Evolutionary conservation across 2,329 filamentous ascomycete genomes (phyloP).

Genomic region (Talaromyces pinophilus): DNA sequence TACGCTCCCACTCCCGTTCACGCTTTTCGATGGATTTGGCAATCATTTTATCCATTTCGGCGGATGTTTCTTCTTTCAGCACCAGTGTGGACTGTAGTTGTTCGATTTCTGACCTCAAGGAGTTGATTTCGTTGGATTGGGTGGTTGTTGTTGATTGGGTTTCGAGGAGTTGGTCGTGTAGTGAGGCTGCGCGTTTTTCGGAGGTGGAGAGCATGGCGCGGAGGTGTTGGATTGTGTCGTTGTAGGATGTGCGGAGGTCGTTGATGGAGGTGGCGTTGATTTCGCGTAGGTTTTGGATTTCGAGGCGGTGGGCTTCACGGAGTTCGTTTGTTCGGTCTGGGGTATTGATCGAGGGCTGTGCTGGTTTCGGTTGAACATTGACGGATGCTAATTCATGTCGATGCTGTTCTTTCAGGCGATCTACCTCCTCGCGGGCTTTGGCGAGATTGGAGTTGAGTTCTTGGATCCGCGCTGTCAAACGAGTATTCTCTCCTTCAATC

Average conservation of each 20-base stretch:
- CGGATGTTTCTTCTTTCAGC: conserved; percentile 44
- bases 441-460: conserved; percentile 37
- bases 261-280: conserved; percentile 41
- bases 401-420: conserved; percentile 35
- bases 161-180: conserved; percentile 36
- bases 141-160: conserved; percentile 29
- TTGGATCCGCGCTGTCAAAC: conserved; percentile 37
- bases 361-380: conserved; percentile 20
- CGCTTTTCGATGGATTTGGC: conserved; percentile 44
- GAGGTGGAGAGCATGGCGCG: conserved; percentile 37
- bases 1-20: conserved; percentile 47
- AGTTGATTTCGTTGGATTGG: conserved; percentile 32
- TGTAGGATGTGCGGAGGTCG: conserved; percentile 40
- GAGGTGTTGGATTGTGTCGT: conserved; percentile 40
- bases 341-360: background rate
- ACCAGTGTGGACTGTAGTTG: conserved; percentile 39
- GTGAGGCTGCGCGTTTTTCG: conserved; percentile 38
- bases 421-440: conserved; percentile 36
- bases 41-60: conserved; percentile 43
- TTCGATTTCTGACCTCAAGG: conserved; percentile 37
- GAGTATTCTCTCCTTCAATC: conserved; percentile 43
- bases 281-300: conserved; percentile 40
- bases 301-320: conserved; percentile 38
- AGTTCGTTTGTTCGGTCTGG: conserved; percentile 27
- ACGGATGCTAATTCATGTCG: conserved; percentile 25